Evolutionary conservation across 1,139 yeast species (phyloP).

Genomic region (Geotrichum histeridarum): DNA sequence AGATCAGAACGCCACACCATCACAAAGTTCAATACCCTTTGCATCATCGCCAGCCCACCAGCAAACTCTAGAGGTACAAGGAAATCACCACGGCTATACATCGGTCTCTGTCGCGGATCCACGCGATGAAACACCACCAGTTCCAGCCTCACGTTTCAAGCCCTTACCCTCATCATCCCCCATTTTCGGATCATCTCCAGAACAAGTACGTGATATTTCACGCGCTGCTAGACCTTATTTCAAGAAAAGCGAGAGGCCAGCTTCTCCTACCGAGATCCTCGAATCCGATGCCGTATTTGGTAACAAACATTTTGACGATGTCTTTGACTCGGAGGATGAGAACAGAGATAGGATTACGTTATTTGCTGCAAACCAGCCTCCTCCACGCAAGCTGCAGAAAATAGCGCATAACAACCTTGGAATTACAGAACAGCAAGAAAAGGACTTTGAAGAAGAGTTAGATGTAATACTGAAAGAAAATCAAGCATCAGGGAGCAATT

Average conservation of each 20-base stretch:
- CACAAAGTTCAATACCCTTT: not conserved
- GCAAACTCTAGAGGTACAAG: not conserved
- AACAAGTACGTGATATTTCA: not conserved
- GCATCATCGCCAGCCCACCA: not conserved
- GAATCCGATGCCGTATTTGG: too few species aligned
- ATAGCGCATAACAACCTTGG: not conserved
- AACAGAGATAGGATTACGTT: too few species aligned
- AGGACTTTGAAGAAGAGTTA: not conserved
- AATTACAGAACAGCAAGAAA: not conserved
- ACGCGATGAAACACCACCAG: not conserved
- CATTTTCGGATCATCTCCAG: not conserved
- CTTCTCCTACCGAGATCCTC: too few species aligned
- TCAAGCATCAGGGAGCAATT: not conserved
- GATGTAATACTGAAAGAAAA: not conserved
- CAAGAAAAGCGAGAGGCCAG: too few species aligned
- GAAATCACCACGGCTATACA: not conserved
- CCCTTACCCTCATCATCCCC: slow-evolving; percentile 1
- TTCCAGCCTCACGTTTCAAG: not conserved
- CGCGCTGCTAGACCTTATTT: too few species aligned
- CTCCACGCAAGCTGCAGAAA: not conserved
- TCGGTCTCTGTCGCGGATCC: not conserved
- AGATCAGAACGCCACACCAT: not conserved
- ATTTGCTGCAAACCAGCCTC: not conserved
- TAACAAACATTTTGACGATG: too few species aligned
- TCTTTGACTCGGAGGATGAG: not conserved